Evolutionary conservation across 2,329 filamentous ascomycete species (phyloP).

Genomic region (Colletotrichum kahawae): DNA sequence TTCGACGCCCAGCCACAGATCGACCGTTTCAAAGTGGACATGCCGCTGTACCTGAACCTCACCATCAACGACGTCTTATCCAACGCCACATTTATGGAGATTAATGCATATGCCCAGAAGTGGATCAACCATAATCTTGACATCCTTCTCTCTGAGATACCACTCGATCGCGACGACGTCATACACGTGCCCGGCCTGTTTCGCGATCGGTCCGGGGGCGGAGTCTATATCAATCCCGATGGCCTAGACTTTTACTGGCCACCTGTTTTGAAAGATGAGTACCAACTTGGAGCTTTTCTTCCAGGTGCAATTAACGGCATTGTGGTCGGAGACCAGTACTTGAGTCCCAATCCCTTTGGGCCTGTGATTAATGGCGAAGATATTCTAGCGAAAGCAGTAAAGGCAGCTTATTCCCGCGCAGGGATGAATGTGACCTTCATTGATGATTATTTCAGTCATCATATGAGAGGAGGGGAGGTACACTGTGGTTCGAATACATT

Average conservation of each 20-base stretch:
- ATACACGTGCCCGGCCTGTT: neutral
- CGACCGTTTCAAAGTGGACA: neutral
- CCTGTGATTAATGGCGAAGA: neutral
- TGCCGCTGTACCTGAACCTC: neutral
- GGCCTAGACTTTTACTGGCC: neutral
- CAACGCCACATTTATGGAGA: neutral
- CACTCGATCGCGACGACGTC: neutral
- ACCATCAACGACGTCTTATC: neutral
- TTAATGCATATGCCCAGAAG: neutral
- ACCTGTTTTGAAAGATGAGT: neutral
- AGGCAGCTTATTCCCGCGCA: neutral
- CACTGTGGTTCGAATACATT: neutral
- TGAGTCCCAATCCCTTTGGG: neutral
- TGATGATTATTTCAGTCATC: neutral
- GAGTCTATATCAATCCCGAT: neutral
- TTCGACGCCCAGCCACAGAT: neutral
- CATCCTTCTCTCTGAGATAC: neutral
- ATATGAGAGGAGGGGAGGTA: neutral
- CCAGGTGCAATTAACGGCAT: neutral
- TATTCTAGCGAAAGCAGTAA: neutral
- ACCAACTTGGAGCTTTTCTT: neutral
- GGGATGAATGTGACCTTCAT: neutral
- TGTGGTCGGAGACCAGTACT: neutral
- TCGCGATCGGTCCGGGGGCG: neutral
- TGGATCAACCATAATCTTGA: neutral